phyloP scores from a whole-genome alignment of 139 green algal species.

The Chlorokybus atmophyticus region DNA sequence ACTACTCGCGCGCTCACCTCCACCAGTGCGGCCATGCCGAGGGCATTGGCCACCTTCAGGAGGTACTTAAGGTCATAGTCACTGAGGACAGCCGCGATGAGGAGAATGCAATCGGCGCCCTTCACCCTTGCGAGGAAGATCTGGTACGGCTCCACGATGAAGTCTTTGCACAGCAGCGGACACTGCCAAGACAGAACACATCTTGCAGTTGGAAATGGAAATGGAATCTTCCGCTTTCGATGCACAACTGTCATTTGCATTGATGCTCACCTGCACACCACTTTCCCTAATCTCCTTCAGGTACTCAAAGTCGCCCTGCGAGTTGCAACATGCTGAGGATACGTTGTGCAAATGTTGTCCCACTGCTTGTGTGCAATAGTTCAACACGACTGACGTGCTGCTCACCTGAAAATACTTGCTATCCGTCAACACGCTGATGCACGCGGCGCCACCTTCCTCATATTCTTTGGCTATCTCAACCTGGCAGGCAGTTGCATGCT shows the following conservation, averaged over 20 bases:
- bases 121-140: conserved; percentile 34
- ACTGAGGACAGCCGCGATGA: conserved; percentile 93
- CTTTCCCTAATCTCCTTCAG: conserved; percentile 52
- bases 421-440: conserved; percentile 91
- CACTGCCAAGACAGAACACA: conserved; percentile 35
- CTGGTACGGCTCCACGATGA: conserved; percentile 97
- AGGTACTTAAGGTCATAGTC: conserved; percentile 88
- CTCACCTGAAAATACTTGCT: conserved; percentile 81
- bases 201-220: too few species aligned
- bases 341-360: too few species aligned
- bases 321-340: too few species aligned
- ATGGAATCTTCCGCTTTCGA: too few species aligned
- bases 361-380: too few species aligned
- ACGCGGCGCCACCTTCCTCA: conserved; percentile 85
- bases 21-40: conserved; percentile 32
- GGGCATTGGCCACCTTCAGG: conserved; percentile 56
- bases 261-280: conserved; percentile 45
- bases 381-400: too few species aligned
- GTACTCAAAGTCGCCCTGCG: conserved; percentile 62
- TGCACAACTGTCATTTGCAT: too few species aligned
- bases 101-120: conserved; percentile 86
- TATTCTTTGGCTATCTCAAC: conserved; percentile 67
- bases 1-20: conserved; percentile 29
- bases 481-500: too few species aligned
- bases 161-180: conserved; percentile 98